Percentiles rank a stretch among this genome's conserved stretches.
Evolutionary conservation across 805 yeast species (phyloP).

Genomic region (Yamadazyma phyllophila): DNA sequence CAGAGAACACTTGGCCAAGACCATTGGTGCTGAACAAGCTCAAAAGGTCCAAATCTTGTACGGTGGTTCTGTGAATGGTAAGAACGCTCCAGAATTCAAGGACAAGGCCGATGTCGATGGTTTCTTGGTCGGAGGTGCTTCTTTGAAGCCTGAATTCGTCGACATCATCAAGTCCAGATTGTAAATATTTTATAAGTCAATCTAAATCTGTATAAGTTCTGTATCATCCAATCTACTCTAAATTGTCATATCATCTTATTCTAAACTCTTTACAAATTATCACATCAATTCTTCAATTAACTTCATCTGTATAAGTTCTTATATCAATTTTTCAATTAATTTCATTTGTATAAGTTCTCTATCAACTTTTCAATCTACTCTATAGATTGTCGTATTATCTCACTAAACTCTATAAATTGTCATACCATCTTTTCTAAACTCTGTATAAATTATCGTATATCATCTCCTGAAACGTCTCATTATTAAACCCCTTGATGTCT

Average conservation of each 20-base stretch:
- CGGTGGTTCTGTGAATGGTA: constrained; percentile 98
- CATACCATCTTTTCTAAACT: not conserved
- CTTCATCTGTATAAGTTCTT: no score
- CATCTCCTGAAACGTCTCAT: not conserved
- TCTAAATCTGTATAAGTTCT: not conserved
- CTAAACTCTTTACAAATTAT: no score
- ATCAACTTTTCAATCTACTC: no score
- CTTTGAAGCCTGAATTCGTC: constrained; percentile 95
- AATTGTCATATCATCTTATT: no score
- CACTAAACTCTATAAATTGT: no score
- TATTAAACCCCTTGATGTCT: constrained; percentile 14
- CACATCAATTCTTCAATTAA: no score
- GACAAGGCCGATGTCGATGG: constrained; percentile 95
- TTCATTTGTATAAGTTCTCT: no score
- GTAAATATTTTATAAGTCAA: constrained; percentile 27
- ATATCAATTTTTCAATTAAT: no score
- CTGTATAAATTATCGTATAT: constrained; percentile 1
- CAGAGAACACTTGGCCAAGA: constrained; percentile 75
- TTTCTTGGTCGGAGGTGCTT: constrained; percentile 99
- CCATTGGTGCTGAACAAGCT: constrained; percentile 78
- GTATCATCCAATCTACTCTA: no score
- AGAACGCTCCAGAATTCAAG: constrained; percentile 86
- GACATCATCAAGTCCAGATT: constrained; percentile 92
- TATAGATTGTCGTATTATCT: no score
- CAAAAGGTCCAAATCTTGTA: constrained; percentile 83